Conservation (phyloP, 2,329 filamentous ascomycete species). For the Fusarium sp. region DNA sequence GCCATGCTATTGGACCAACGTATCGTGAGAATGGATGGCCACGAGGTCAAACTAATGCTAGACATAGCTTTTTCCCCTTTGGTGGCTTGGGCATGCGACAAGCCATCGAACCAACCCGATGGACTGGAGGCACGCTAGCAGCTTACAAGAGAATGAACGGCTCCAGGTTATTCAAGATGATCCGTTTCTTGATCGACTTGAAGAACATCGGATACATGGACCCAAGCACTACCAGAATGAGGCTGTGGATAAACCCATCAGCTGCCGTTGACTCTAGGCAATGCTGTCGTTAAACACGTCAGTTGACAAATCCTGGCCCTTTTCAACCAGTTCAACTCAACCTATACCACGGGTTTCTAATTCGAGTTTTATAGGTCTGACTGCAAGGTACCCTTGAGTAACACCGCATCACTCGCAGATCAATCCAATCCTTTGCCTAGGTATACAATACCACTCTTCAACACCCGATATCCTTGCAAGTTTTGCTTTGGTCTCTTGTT, state of each 20-base stretch:
- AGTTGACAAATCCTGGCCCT: not conserved
- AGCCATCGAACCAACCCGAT: slow-evolving; percentile 13
- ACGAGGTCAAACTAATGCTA: slow-evolving; percentile 21
- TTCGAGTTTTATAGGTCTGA: not conserved
- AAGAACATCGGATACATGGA: slow-evolving; percentile 7
- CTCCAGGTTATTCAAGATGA: not conserved
- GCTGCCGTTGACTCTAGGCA: not conserved
- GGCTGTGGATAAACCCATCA: not conserved
- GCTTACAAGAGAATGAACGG: not conserved
- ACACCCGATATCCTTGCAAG: not conserved
- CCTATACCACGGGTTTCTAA: not conserved
- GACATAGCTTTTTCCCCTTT: slow-evolving; percentile 5
- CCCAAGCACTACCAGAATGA: not conserved
- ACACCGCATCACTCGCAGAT: not conserved
- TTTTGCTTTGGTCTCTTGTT: not conserved
- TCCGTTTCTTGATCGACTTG: slow-evolving; percentile 11
- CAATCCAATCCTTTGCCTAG: not conserved
- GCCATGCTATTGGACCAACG: slow-evolving; percentile 26
- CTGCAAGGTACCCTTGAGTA: not conserved
- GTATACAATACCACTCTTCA: not conserved
- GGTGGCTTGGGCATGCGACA: slow-evolving; percentile 28
- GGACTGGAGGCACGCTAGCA: slow-evolving; percentile 2
- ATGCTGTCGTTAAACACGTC: not conserved
- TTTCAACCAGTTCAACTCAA: not conserved
- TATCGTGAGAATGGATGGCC: slow-evolving; percentile 19